Conservation (phyloP, 169 alveolate genomes). For the Eimeria zaria region DNA sequence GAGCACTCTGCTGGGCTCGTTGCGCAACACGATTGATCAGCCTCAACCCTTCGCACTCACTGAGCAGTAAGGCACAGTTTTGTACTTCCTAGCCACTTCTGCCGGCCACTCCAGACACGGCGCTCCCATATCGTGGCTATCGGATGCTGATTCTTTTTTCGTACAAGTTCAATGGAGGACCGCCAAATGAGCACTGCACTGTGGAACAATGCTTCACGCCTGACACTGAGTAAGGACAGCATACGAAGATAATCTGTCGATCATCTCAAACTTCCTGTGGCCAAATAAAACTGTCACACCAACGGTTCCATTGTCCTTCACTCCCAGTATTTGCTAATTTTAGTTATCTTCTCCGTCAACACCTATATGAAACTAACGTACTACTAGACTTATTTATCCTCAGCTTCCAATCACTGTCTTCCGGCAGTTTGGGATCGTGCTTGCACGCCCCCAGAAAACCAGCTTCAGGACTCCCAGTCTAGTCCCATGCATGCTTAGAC, state of each 20-base stretch:
- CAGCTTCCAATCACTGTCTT: neutral
- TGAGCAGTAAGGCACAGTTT: neutral
- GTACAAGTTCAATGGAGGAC: neutral
- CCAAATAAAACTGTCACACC: neutral
- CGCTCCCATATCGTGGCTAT: neutral
- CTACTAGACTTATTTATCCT: neutral
- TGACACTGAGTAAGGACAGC: neutral
- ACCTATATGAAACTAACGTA: neutral
- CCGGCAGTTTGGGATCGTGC: neutral
- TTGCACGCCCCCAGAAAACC: no score
- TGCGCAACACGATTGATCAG: neutral
- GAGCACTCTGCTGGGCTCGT: neutral
- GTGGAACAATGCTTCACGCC: neutral
- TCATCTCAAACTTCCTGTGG: neutral
- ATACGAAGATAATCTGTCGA: neutral
- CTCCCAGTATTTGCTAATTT: neutral
- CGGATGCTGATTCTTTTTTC: neutral
- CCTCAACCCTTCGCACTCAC: neutral
- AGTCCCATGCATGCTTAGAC: neutral
- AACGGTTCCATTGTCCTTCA: neutral
- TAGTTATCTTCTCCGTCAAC: neutral
- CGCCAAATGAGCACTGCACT: neutral
- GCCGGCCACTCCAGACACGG: neutral
- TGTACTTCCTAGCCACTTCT: neutral
- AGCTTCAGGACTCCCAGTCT: neutral